Evolutionary conservation across 1,284 basidiomycete species (phyloP).

Genomic region (Naganishia sp.): DNA sequence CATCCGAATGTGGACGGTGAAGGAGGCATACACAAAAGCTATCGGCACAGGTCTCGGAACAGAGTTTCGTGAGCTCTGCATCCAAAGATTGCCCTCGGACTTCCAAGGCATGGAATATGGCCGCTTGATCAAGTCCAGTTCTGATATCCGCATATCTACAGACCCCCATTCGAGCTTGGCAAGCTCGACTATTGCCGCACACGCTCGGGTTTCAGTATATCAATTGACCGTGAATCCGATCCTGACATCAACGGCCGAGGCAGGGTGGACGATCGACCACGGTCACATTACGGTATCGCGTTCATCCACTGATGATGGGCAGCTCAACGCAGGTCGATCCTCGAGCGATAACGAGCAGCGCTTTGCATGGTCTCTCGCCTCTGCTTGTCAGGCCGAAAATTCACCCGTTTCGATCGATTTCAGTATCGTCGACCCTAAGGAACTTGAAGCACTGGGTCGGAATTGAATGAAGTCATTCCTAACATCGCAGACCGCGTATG

Average conservation of each 20-base stretch:
- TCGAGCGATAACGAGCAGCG: background rate
- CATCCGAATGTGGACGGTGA: conserved; percentile 80
- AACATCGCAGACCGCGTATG: too few relatives aligned
- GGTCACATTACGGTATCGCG: background rate
- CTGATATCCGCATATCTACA: background rate
- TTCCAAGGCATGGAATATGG: background rate
- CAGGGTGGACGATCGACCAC: background rate
- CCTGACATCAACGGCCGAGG: background rate
- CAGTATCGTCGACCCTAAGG: background rate
- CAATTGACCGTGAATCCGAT: background rate
- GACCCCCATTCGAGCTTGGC: background rate
- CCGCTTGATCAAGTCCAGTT: background rate
- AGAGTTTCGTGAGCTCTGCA: conserved; percentile 58
- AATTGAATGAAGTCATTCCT: too few relatives aligned
- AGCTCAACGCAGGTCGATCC: background rate
- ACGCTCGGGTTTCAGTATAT: background rate
- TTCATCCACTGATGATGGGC: too few relatives aligned
- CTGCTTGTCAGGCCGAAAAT: background rate
- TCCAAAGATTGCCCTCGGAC: background rate
- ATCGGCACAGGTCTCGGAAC: conserved; percentile 77
- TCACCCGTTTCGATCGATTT: background rate
- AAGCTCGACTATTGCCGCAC: background rate
- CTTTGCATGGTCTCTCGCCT: conserved; percentile 17
- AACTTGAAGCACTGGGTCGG: background rate
- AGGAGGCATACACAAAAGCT: conserved; percentile 83